Conservation (phyloP, 169 alveolate genomes). For the Plasmodium cynomolgi region DNA sequence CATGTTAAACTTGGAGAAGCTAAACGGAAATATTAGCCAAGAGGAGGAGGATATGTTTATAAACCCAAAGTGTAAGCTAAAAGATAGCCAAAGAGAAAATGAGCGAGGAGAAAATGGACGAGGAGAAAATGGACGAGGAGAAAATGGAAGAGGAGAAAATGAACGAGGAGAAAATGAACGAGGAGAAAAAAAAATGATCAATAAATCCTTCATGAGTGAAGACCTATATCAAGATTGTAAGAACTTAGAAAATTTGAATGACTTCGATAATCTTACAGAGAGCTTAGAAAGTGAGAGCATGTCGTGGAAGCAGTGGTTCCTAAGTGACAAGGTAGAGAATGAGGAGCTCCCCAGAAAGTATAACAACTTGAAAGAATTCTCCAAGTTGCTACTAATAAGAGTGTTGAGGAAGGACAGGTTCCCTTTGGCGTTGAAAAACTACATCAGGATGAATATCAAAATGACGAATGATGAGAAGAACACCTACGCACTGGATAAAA, state of each 20-base stretch:
- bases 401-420: slow-evolving; percentile 96
- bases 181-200: slow-evolving; percentile 82
- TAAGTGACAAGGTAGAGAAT: slow-evolving; percentile 96
- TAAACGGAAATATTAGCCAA: slow-evolving; percentile 77
- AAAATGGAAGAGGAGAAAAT: slow-evolving; percentile 74
- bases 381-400: slow-evolving; percentile 92
- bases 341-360: slow-evolving; percentile 95
- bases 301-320: slow-evolving; percentile 92
- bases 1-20: slow-evolving; percentile 89
- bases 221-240: slow-evolving; percentile 65
- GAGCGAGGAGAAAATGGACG: slow-evolving; percentile 61
- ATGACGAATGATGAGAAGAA: slow-evolving; percentile 92
- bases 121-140: slow-evolving; percentile 63
- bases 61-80: slow-evolving; percentile 82
- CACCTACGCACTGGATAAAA: slow-evolving; percentile 92
- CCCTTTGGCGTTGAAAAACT: slow-evolving; percentile 93
- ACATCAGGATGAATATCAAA: slow-evolving; percentile 92
- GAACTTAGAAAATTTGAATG: slow-evolving; percentile 64
- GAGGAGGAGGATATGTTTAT: slow-evolving; percentile 71
- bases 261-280: slow-evolving; percentile 49
- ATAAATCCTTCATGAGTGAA: slow-evolving; percentile 67
- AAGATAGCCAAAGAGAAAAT: slow-evolving; percentile 22
- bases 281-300: slow-evolving; percentile 71
- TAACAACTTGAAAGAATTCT: slow-evolving; percentile 92
- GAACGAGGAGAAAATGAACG: slow-evolving; percentile 50